Evolutionary conservation across 2,329 filamentous ascomycete species (phyloP).

Genomic region (Keithomyces neogunnii): DNA sequence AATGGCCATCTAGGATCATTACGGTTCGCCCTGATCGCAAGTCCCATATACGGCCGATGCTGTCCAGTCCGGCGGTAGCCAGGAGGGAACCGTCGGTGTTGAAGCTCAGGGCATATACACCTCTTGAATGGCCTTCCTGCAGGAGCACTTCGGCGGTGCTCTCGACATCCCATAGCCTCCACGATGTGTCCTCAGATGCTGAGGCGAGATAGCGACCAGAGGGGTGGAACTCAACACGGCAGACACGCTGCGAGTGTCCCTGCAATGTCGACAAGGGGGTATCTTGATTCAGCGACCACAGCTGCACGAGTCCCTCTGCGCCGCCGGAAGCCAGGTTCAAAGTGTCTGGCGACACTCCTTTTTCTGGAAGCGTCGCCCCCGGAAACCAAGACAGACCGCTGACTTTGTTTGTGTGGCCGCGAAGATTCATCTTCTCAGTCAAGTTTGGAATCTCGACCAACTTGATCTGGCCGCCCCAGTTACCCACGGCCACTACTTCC

Average conservation of each 20-base stretch:
- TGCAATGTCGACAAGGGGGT: conserved; percentile 74
- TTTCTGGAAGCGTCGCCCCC: conserved; percentile 63
- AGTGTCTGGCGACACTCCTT: conserved; percentile 60
- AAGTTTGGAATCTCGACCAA: conserved; percentile 77
- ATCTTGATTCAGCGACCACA: conserved; percentile 85
- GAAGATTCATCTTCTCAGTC: conserved; percentile 63
- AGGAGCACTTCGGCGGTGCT: conserved; percentile 75
- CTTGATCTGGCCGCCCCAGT: conserved; percentile 86
- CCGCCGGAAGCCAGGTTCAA: conserved; percentile 88
- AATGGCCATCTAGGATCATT: conserved; percentile 87
- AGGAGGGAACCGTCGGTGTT: conserved; percentile 85
- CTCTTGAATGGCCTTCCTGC: conserved; percentile 90
- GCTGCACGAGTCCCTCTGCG: conserved; percentile 75
- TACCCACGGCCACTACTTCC: conserved; percentile 76
- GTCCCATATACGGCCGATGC: conserved; percentile 93
- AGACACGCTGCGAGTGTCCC: conserved; percentile 81
- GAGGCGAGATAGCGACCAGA: conserved; percentile 85
- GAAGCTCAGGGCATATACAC: conserved; percentile 85
- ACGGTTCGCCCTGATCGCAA: conserved; percentile 84
- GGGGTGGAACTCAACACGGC: conserved; percentile 88
- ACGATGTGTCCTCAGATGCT: conserved; percentile 92
- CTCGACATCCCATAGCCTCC: conserved; percentile 91
- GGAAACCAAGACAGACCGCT: conserved; percentile 89
- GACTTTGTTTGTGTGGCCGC: conserved; percentile 82
- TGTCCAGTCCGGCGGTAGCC: conserved; percentile 88